Evolutionary conservation across 345 rosid species (phyloP).

Genomic region (Aquilaria yunnanensis): DNA sequence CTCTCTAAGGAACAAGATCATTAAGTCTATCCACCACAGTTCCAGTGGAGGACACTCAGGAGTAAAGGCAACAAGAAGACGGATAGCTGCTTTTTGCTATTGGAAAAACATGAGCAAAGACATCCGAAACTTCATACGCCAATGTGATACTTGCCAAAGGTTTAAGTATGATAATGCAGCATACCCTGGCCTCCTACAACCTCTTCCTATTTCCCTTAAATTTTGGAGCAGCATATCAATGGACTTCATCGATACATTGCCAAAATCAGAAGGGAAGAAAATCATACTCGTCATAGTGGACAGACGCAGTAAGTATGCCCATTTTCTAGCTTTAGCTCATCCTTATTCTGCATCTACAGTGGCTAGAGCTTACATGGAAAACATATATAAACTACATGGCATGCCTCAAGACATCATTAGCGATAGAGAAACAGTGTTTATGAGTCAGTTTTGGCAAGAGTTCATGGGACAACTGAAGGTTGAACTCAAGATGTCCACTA

Average conservation of each 20-base stretch:
- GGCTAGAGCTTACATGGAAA: no score
- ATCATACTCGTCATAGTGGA: no score
- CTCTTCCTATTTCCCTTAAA: not conserved
- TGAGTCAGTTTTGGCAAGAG: no score
- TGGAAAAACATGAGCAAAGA: not conserved
- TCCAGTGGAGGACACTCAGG: not conserved
- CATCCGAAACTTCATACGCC: not conserved
- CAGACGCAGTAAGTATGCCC: no score
- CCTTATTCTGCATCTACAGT: no score
- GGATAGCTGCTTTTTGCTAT: not conserved
- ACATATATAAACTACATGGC: no score
- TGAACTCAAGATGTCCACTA: no score
- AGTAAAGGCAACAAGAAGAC: not conserved
- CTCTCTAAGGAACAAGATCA: not conserved
- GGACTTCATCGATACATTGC: conserved; percentile 9
- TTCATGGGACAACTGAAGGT: no score
- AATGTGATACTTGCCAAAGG: not conserved
- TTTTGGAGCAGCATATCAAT: not conserved
- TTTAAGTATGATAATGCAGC: not conserved
- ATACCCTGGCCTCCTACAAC: not conserved
- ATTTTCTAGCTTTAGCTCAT: no score
- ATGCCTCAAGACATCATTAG: no score
- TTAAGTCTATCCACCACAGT: not conserved
- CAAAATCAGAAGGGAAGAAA: not conserved
- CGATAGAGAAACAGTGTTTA: no score